These are phyloP conservation scores for Sphaerobolus stellatus DNA, from an alignment of 1,284 basidiomycete species.

Conservation along the genomic window DNA sequence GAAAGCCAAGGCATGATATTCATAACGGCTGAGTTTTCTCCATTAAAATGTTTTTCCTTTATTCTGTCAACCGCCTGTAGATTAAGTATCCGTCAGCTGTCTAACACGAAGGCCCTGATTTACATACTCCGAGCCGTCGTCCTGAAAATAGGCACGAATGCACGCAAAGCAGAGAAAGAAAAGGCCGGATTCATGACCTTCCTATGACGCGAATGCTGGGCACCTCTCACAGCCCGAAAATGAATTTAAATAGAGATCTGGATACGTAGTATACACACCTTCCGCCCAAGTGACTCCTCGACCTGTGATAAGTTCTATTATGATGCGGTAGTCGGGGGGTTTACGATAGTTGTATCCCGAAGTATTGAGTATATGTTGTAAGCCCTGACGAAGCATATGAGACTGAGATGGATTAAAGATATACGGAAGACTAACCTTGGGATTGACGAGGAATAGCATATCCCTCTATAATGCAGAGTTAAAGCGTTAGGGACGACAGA, in stretches of 20 bases:
- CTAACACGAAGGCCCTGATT: constrained; percentile 9
- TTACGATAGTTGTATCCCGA: constrained; percentile 42
- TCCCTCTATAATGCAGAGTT: constrained; percentile 33
- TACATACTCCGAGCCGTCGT: constrained; percentile 44
- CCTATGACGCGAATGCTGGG: constrained; percentile 25
- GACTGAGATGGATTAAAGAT: neutral
- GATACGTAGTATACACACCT: constrained; percentile 27
- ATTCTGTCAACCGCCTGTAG: neutral
- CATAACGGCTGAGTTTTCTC: constrained; percentile 35
- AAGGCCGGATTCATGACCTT: constrained; percentile 47
- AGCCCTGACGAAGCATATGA: constrained; percentile 24
- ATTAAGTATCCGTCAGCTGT: neutral
- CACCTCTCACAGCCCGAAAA: neutral
- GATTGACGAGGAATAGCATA: constrained; percentile 44
- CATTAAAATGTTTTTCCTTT: constrained; percentile 15
- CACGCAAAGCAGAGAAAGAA: constrained; percentile 44
- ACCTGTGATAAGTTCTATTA: constrained; percentile 33
- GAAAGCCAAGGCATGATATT: constrained; percentile 37
- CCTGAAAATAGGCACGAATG: constrained; percentile 50
- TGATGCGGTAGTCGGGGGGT: constrained; percentile 30
- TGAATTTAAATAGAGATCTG: neutral
- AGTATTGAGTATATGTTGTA: constrained; percentile 39
- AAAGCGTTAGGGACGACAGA: neutral
- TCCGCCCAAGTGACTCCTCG: constrained; percentile 41
- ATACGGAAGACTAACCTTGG: constrained; percentile 26